Evolutionary conservation across 2,329 filamentous ascomycete species (phyloP), one percentile per base, ranked within the genome.

Genomic region (Metarhizium humberi): DNA sequence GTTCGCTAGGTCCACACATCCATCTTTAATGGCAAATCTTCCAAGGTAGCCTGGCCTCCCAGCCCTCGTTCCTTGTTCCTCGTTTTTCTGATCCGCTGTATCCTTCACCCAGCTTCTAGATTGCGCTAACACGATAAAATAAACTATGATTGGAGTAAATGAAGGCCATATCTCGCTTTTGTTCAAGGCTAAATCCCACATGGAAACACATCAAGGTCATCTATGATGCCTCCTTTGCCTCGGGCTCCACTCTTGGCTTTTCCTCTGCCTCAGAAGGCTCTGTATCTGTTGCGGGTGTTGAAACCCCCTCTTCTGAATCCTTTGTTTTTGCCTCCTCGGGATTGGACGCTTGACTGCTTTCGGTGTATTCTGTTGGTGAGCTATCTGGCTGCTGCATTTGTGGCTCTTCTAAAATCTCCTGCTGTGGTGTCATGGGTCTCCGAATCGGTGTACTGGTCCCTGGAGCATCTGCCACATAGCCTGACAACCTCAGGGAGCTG

Each of bases 391-490:
- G 45, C 45, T 48, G 20, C 20, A n/a, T 6, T n/a, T 20, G 42
- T 20, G 45, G 20, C 20, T 54, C 59, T 36, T 61, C 60, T 14
- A 57, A 47, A 1, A 66, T 64, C 56, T 69, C 67, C 40, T 61
- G 54, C 38, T 66, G 65, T 10, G 65, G 67, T 20, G 66, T 69
- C 66, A 69, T 69, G 3, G 66, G 60, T 36, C 59, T 64, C 30
- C 64, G 64, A 14, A 48, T 52, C 0, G 57, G 53, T 32, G 57
- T 60, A 14, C 13, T 56, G 16, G 55, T 54, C 6, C 55, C 60
- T 5, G 62, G 62, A 32, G 54, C 34, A 13, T 61, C 58, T 34
- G 59, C 55, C 47, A 60, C 63, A 46, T 60, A 59, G 16, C 60
- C 59, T 34, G 64, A 63, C 50, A 67, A 53, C 4, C 70, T 61